Evolutionary conservation across 352 stramenopile genomes (phyloP), one percentile per base, ranked within the genome.

Genomic region (Phytophthora cryptogea): DNA sequence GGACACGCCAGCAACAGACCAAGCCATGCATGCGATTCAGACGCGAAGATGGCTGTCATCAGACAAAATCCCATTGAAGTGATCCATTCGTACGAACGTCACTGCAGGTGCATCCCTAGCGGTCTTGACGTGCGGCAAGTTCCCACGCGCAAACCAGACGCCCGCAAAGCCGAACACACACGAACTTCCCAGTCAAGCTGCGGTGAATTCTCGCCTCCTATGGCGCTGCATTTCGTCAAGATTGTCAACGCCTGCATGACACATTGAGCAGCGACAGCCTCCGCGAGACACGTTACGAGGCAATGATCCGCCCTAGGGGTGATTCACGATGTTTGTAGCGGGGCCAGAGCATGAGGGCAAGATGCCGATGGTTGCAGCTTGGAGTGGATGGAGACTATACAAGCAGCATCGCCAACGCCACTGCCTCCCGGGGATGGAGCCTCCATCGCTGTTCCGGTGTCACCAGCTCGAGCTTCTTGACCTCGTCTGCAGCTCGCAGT

Each of bases 391-490:
- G 13, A 36, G 32, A 1, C 32, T 37, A 13, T 40, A 40, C 35
- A 20, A 8, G 35, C 11, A 20, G 35, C 35, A 40, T 20, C 11
- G 35, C 7, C 14, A 23, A 23, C n/a, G n/a, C n/a, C n/a, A n/a
- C n/a, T n/a, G n/a, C n/a, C n/a, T n/a, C n/a, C n/a, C n/a, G 23
- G 36, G 23, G 32, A 37, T n/a, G 26, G 30, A 27, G 28, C 14
- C 14, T 16, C 17, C 20, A 41, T 13, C 37, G 26, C 31, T 28
- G 30, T 45, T 45, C 40, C 40, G 39, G 39, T 27, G 40, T n/a
- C 44, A 51, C 6, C 45, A 52, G 44, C 28, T 50, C n/a, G 27
- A 9, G 9, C 35, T 17, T n/a, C 36, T 41, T 10, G 36, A 20
- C n/a, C 20, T 23, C 20, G 20, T 23, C 20, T 23, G 20, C 20